Conservation (phyloP, 768 basidiomycete genomes). For the Agaricus blazei region DNA sequence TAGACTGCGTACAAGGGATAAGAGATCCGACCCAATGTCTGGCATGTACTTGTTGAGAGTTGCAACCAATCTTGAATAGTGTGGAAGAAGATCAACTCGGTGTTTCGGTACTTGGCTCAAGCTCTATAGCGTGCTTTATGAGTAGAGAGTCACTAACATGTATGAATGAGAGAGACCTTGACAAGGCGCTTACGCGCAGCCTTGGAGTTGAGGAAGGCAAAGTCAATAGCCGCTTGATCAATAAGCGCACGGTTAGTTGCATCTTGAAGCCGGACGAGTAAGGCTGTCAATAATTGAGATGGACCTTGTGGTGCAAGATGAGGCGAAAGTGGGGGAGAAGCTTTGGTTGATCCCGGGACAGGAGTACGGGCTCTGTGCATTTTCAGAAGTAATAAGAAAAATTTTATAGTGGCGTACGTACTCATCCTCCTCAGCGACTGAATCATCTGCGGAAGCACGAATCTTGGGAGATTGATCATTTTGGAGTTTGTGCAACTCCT, state of each 20-base stretch:
- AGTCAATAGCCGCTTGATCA: constrained; percentile 93
- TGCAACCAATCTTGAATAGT: constrained; percentile 87
- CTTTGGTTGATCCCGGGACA: constrained; percentile 63
- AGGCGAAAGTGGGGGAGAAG: constrained; percentile 56
- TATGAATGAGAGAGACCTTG: constrained; percentile 45
- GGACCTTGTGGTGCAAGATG: constrained; percentile 84
- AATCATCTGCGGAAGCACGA: constrained; percentile 14
- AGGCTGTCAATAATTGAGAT: constrained; percentile 84
- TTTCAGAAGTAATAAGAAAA: constrained; percentile 16
- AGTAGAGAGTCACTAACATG: background rate
- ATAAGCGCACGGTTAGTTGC: constrained; percentile 87
- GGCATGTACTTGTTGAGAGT: constrained; percentile 92
- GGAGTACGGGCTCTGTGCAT: constrained; percentile 48
- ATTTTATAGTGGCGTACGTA: constrained; percentile 18
- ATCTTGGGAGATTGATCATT: constrained; percentile 24
- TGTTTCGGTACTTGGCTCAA: constrained; percentile 81
- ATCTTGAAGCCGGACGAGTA: constrained; percentile 89
- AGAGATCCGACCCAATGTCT: constrained; percentile 80
- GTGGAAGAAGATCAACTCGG: constrained; percentile 85
- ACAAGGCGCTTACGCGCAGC: constrained; percentile 89
- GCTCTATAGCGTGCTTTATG: constrained; percentile 42
- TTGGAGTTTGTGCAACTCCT: constrained; percentile 65
- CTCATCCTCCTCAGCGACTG: constrained; percentile 37
- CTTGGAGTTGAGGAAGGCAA: constrained; percentile 95
- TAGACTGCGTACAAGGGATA: constrained; percentile 60